phyloP scores from a whole-genome alignment of 2,329 filamentous ascomycete genomes.

The Cladosporium oxysporum region DNA sequence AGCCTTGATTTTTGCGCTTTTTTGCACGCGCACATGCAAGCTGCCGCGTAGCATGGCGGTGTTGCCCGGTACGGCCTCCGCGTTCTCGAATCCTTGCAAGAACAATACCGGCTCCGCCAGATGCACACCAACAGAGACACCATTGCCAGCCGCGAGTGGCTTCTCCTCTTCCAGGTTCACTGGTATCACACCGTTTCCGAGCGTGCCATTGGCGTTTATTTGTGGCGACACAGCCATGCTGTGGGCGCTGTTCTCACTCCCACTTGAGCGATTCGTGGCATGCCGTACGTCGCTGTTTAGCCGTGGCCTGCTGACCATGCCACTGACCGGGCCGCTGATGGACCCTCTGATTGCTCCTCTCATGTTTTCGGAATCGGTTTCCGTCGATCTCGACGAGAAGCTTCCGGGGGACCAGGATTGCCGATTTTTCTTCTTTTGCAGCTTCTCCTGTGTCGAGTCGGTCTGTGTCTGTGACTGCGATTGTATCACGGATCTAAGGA shows the following conservation, averaged over 20 bases:
- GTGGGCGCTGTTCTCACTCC: slow-evolving; percentile 20
- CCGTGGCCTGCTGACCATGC: slow-evolving; percentile 43
- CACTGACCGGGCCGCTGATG: slow-evolving; percentile 42
- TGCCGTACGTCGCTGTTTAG: slow-evolving; percentile 44
- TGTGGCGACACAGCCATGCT: slow-evolving; percentile 18
- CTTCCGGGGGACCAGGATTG: slow-evolving; percentile 36
- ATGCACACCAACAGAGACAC: slow-evolving; percentile 71
- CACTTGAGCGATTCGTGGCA: slow-evolving; percentile 28
- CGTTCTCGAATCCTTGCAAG: slow-evolving; percentile 75
- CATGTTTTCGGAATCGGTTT: slow-evolving; percentile 39
- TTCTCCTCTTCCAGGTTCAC: slow-evolving; percentile 55
- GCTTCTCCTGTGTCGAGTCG: slow-evolving; percentile 11
- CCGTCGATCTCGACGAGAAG: not conserved
- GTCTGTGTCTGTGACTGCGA: slow-evolving; percentile 15
- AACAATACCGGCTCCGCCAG: slow-evolving; percentile 81
- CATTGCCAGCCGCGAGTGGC: slow-evolving; percentile 76
- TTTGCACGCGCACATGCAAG: slow-evolving; percentile 77
- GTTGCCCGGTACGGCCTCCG: slow-evolving; percentile 62
- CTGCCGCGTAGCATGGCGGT: slow-evolving; percentile 85
- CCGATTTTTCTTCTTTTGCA: slow-evolving; percentile 29
- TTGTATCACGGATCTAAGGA: slow-evolving; percentile 49
- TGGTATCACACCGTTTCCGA: slow-evolving; percentile 30
- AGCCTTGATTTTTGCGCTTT: slow-evolving; percentile 90
- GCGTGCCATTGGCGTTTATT: slow-evolving; percentile 18
- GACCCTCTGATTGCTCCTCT: slow-evolving; percentile 43